phyloP scores from a whole-genome alignment of 805 yeast species.

The Saccharomyces kudriavzevii region DNA sequence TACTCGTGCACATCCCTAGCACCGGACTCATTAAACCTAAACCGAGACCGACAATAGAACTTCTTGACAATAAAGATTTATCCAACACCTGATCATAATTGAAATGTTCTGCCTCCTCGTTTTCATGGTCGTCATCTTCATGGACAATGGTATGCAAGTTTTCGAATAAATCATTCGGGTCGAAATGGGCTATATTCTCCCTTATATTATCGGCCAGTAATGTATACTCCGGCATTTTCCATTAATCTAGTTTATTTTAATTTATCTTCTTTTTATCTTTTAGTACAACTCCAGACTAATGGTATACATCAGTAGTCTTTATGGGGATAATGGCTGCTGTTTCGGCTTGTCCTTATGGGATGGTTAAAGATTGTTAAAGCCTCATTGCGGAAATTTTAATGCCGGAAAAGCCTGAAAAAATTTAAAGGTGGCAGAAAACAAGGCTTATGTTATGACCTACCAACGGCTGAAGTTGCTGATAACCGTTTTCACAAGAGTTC shows the following conservation, averaged over 20 bases:
- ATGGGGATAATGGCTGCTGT: background rate
- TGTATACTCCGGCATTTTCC: constrained; percentile 19
- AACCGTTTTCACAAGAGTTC: background rate
- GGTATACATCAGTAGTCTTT: background rate
- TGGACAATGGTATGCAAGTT: constrained; percentile 26
- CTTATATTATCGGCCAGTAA: constrained; percentile 18
- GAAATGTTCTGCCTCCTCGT: constrained; percentile 52
- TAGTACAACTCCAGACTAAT: background rate
- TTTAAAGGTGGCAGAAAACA: background rate
- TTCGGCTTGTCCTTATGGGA: background rate
- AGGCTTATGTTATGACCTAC: background rate
- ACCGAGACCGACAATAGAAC: constrained; percentile 69
- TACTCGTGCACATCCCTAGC: constrained; percentile 64
- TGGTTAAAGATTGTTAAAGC: background rate
- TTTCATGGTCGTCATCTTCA: constrained; percentile 37
- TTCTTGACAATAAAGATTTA: constrained; percentile 52
- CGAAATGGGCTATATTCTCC: constrained; percentile 15
- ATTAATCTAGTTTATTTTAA: background rate
- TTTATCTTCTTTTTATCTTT: background rate
- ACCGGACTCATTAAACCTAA: constrained; percentile 80
- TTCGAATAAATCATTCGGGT: constrained; percentile 22
- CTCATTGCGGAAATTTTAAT: background rate
- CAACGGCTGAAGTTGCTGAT: background rate
- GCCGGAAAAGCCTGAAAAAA: background rate
- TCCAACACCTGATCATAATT: constrained; percentile 65